phyloP scores from a whole-genome alignment of 257 asterid genomes.

The Ehretia macrophylla region DNA sequence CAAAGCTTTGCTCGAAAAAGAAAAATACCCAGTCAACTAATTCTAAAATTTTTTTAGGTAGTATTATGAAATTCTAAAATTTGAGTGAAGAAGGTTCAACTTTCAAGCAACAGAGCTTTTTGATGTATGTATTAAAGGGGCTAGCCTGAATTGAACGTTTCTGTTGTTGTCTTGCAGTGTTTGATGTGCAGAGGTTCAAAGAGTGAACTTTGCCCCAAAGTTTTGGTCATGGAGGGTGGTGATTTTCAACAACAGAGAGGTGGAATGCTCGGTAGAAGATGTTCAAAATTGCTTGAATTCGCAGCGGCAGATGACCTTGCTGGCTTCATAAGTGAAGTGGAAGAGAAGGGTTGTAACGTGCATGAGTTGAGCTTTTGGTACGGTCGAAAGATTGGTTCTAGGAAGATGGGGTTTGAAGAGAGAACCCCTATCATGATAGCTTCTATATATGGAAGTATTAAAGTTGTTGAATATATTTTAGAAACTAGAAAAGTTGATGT shows the following conservation, averaged over 20 bases:
- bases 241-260: background rate
- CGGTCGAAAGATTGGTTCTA: slow-evolving; percentile 57
- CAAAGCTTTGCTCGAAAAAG: too few species aligned
- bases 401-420: slow-evolving; percentile 70
- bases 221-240: slow-evolving; percentile 40
- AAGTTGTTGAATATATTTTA: slow-evolving; percentile 52
- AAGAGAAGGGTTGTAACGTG: slow-evolving; percentile 49
- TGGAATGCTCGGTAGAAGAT: slow-evolving; percentile 8
- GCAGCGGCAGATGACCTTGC: slow-evolving; percentile 67
- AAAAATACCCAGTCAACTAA: too few species aligned
- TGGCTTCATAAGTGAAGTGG: slow-evolving; percentile 50
- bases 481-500: slow-evolving; percentile 51
- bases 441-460: slow-evolving; percentile 62
- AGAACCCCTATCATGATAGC: slow-evolving; percentile 79
- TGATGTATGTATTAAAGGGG: background rate
- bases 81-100: background rate
- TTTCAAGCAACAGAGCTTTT: background rate
- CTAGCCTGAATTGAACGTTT: slow-evolving; percentile 5
- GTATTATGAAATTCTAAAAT: background rate
- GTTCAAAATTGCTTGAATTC: slow-evolving; percentile 71
- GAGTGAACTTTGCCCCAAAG: too few species aligned
- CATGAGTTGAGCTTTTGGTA: slow-evolving; percentile 72
- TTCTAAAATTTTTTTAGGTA: background rate
- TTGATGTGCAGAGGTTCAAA: background rate
- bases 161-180: slow-evolving; percentile 31